A percentile compares a stretch with the other conserved stretches of the same genome.
Evolutionary conservation across 768 basidiomycete genomes (phyloP).

Genomic region (Dentipellis sp.): DNA sequence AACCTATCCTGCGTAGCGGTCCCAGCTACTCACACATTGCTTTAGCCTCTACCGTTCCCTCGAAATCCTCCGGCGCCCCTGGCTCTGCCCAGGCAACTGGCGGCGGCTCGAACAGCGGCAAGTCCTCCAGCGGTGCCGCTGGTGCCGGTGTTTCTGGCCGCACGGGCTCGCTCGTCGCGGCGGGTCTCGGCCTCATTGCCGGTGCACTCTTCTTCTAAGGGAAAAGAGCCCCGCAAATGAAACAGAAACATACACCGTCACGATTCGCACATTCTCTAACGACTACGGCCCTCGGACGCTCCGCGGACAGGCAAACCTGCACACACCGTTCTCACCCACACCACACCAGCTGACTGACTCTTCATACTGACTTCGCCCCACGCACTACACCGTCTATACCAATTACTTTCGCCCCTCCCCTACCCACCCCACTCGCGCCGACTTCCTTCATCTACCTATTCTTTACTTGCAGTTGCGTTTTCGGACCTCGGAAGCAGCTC

Average conservation of each 20-base stretch:
- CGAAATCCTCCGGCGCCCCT: slow-evolving; percentile 24
- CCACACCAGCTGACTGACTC: too few species aligned
- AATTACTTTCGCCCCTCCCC: too few species aligned
- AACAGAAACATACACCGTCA: not conserved
- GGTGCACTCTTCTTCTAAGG: not conserved
- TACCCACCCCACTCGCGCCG: too few species aligned
- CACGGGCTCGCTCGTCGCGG: not conserved
- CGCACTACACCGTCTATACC: too few species aligned
- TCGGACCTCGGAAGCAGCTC: too few species aligned
- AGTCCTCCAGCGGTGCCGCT: not conserved
- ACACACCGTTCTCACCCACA: too few species aligned
- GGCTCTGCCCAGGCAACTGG: slow-evolving; percentile 22
- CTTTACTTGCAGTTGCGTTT: too few species aligned
- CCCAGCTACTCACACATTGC: not conserved
- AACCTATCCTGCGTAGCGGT: not conserved
- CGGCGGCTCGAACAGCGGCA: not conserved
- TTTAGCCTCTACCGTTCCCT: slow-evolving; percentile 5
- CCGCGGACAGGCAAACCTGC: too few species aligned
- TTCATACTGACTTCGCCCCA: too few species aligned
- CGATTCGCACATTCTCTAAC: not conserved
- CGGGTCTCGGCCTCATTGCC: not conserved
- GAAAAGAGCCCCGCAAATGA: not conserved
- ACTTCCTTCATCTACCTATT: too few species aligned
- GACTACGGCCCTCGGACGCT: not conserved
- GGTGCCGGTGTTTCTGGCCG: not conserved